Evolutionary conservation across 257 asterid species (phyloP).

Genomic region (Solanum sejunctum): DNA sequence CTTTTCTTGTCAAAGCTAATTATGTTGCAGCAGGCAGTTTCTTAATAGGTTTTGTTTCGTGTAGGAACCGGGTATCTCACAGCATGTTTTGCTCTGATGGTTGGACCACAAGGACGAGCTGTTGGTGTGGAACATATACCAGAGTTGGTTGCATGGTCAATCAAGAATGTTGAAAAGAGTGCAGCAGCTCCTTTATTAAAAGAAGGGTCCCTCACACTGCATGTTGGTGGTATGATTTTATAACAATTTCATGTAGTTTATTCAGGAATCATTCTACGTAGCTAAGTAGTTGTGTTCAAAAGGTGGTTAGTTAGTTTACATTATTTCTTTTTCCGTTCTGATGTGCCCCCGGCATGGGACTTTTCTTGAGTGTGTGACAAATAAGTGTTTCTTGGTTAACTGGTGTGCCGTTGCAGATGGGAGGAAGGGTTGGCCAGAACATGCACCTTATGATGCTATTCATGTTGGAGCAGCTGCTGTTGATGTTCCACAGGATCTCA

Average conservation of each 20-base stretch:
- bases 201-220: constrained; percentile 63
- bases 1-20: background rate
- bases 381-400: background rate
- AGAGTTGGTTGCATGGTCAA: constrained; percentile 59
- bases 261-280: background rate
- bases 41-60: constrained; percentile 1
- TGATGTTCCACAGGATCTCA: constrained; percentile 69
- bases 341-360: background rate
- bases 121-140: constrained; percentile 97
- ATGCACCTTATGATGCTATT: constrained; percentile 89
- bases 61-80: constrained; percentile 94
- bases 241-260: background rate
- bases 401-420: constrained; percentile 40
- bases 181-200: constrained; percentile 66
- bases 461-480: constrained; percentile 97
- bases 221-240: constrained; percentile 57
- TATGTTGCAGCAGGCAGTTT: background rate
- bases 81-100: constrained; percentile 89
- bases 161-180: constrained; percentile 53
- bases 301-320: background rate
- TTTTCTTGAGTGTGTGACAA: background rate
- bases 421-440: constrained; percentile 81
- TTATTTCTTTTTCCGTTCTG: background rate
- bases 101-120: constrained; percentile 78
- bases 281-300: background rate